Base-by-base conservation (phyloP, 495 filamentous ascomycete genomes). In the Apiosordaria backusii region DNA sequence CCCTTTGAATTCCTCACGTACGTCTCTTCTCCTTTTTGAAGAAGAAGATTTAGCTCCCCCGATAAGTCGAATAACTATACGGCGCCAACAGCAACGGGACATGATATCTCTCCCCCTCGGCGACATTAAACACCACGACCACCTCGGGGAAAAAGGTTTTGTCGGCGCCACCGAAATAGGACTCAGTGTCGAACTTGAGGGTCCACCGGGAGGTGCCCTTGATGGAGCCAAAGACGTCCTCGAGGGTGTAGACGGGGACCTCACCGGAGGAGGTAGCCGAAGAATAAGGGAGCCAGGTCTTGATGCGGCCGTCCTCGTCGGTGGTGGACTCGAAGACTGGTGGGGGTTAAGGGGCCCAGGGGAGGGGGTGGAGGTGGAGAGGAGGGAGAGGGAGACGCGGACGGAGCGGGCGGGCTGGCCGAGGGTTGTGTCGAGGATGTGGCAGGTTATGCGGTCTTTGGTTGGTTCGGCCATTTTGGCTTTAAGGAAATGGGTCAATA, bases 61-160 rank as follows among this genome's bases (percentile, higher is more conserved):
- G 82, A 78, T 99, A 99, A 5, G 95, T 97, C 60, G 91, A 91
- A 80, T 96, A 99, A 72, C 89, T 92, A 81, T 88, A 97, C 54
- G 93, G 93, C 63, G 91, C 87, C 79, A 99, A 75, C 75, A 99
- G 70, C 74, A 99, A 79, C 25, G 95, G 95, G 4, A 99, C 90
- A 85, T 99, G 95, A 71, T 93, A 97, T 79, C 96, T 90, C 79
- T 90, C 84, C 15, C 81, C 87, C 59, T 84, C 82, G 67, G 86
- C 83, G 2, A 94, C 92, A 55, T 85, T 86, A 76, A 99, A 97
- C 62, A 86, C 86, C 52, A 99, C 85, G 76, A 89, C 87, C n/a
- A 97, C 92, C 79, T 93, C 90, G 24, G 92, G 92, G 76, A 92
- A 97, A 75, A 99, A 97, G 4, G 92, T 92, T 65, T 89, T 84